Percentiles rank a stretch among this genome's conserved stretches.
These are phyloP conservation scores for Fusarium sp. DNA, from an alignment of 2,329 filamentous ascomycete species.

Conservation along the genomic window DNA sequence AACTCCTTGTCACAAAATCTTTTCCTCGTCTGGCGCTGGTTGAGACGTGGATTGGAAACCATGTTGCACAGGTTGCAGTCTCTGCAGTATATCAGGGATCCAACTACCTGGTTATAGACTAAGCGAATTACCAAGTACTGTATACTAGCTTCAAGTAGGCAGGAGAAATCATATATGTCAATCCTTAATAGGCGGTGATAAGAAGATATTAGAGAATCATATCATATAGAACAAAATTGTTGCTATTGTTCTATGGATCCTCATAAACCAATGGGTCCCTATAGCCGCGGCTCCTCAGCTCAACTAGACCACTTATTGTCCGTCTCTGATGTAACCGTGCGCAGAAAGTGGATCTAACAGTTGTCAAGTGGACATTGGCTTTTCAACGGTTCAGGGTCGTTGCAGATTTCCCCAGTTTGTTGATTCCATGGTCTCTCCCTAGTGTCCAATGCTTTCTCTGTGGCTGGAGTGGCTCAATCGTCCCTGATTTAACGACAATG, in stretches of 20 bases:
- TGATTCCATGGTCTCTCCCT: constrained; percentile 1
- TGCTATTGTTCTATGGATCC: not conserved
- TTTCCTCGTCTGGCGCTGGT: constrained; percentile 25
- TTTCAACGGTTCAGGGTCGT: constrained; percentile 22
- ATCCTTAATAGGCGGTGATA: not conserved
- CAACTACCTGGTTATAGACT: constrained; percentile 1
- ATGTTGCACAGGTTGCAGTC: constrained; percentile 32
- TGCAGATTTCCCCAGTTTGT: constrained; percentile 25
- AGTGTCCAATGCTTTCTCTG: not conserved
- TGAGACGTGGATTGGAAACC: constrained; percentile 31
- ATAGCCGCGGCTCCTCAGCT: not conserved
- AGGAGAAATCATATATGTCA: not conserved
- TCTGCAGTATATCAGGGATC: not conserved
- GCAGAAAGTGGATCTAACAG: constrained; percentile 12
- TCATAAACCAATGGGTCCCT: not conserved
- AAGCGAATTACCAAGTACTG: not conserved
- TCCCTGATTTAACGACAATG: not conserved
- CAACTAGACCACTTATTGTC: not conserved
- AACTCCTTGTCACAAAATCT: constrained; percentile 21
- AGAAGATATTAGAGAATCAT: not conserved
- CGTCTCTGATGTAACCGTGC: constrained; percentile 1
- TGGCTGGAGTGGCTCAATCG: constrained; percentile 4
- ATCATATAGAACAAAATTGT: not conserved
- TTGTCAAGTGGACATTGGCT: constrained; percentile 25
- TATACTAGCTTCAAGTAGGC: not conserved